A percentile compares a stretch with the other conserved stretches of the same genome.
phyloP scores from a whole-genome alignment of 306 rosid genomes.

The Vigna reflexopilosa region DNA sequence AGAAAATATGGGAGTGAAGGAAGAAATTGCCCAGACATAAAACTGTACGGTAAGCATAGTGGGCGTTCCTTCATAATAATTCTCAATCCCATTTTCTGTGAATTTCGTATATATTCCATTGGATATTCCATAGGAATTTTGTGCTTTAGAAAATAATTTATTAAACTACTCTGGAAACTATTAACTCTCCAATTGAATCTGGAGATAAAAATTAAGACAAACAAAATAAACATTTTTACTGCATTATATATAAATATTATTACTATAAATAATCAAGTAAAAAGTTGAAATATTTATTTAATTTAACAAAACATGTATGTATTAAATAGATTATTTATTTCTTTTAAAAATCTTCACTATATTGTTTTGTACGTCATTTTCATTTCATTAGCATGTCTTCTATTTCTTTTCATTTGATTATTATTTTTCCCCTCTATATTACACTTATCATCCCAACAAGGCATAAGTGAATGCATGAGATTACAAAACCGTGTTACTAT shows the following conservation, averaged over 20 bases:
- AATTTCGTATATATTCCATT: neutral
- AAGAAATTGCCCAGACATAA: too few species aligned
- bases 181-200: slow-evolving; percentile 25
- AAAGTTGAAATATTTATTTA: neutral
- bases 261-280: neutral
- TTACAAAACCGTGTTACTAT: slow-evolving; percentile 42
- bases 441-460: neutral
- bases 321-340: neutral
- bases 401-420: neutral
- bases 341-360: neutral
- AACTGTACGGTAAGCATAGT: too few species aligned
- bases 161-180: neutral
- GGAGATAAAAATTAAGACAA: neutral
- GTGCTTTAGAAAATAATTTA: neutral
- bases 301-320: neutral
- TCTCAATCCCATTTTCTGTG: neutral
- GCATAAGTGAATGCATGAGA: neutral
- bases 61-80: neutral
- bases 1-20: too few species aligned
- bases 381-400: neutral
- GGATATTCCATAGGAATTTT: neutral
- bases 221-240: too few species aligned
- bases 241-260: too few species aligned
- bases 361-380: neutral
- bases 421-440: neutral